phyloP scores from a whole-genome alignment of 495 filamentous ascomycete genomes.

The Penicillium antarcticum region DNA sequence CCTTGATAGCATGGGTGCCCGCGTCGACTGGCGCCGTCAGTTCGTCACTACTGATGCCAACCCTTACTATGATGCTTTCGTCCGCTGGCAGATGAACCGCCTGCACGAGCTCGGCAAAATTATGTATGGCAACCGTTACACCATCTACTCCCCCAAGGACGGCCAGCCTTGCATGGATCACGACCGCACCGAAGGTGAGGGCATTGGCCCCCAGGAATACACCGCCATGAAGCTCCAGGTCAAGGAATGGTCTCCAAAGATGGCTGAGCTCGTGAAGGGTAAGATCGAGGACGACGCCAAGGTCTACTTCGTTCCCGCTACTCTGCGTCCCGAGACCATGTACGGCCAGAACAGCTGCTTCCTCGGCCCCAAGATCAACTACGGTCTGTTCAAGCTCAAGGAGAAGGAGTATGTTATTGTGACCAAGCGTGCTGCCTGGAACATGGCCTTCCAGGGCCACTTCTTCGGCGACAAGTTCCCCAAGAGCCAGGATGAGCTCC shows the following conservation, averaged over 20 bases:
- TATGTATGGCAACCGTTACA: constrained; percentile 90
- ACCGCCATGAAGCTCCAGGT: constrained; percentile 87
- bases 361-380: constrained; percentile 85
- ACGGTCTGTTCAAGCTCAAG: constrained; percentile 81
- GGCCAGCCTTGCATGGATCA: constrained; percentile 98
- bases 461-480: constrained; percentile 75
- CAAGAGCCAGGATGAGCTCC: constrained; percentile 52
- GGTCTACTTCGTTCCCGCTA: constrained; percentile 87
- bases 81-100: constrained; percentile 96
- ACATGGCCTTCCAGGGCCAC: constrained; percentile 92
- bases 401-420: constrained; percentile 84
- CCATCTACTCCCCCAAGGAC: constrained; percentile 94
- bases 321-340: constrained; percentile 95
- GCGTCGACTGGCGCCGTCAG: constrained; percentile 88
- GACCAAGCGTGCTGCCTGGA: constrained; percentile 82
- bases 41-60: constrained; percentile 97
- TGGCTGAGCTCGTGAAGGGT: constrained; percentile 63
- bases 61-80: constrained; percentile 94
- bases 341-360: constrained; percentile 97
- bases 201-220: constrained; percentile 87
- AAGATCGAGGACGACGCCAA: constrained; percentile 79
- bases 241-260: constrained; percentile 76
- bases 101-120: constrained; percentile 89
- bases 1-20: constrained; percentile 75
- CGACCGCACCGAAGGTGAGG: constrained; percentile 88